These are phyloP conservation scores for Mucor velutinosus DNA, from an alignment of 371 early-diverging fungal species.

Conservation along the genomic window DNA sequence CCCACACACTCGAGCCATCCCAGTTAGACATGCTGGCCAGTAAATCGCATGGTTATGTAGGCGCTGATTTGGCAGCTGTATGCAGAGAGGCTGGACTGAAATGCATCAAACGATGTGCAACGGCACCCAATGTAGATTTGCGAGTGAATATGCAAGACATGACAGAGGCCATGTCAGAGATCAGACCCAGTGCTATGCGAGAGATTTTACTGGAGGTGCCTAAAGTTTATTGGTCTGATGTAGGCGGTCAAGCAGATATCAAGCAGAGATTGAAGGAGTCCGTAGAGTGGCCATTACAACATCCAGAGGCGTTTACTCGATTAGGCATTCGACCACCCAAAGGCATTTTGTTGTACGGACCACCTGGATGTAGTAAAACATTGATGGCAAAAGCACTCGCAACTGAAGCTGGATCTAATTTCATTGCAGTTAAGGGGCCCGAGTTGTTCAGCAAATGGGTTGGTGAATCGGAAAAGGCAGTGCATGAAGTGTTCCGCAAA, in stretches of 20 bases:
- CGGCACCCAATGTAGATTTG: conserved; percentile 1
- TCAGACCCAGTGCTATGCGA: conserved; percentile 96
- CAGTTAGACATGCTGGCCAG: conserved; percentile 69
- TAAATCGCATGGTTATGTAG: conserved; percentile 92
- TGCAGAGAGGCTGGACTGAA: conserved; percentile 87
- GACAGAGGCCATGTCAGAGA: conserved; percentile 59
- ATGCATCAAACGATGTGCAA: conserved; percentile 69
- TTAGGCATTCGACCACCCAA: conserved; percentile 95
- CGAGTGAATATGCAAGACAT: conserved; percentile 49
- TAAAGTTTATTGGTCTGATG: conserved; percentile 94
- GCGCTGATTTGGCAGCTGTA: conserved; percentile 95
- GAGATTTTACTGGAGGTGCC: conserved; percentile 95
- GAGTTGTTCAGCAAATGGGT: conserved; percentile 98
- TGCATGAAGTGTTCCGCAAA: conserved; percentile 92
- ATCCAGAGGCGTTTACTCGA: conserved; percentile 86
- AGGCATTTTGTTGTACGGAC: conserved; percentile 96
- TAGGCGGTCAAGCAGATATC: conserved; percentile 96
- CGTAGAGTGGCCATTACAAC: conserved; percentile 98
- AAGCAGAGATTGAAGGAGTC: conserved; percentile 96
- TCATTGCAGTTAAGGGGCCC: conserved; percentile 97
- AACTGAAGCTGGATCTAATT: conserved; percentile 96
- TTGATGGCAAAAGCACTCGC: conserved; percentile 98
- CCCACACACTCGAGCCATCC: conserved; percentile 61
- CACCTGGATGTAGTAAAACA: conserved; percentile 98
- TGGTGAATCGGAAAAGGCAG: conserved; percentile 97